Evolutionary conservation across 148 eudicot species (phyloP), one percentile per base, ranked within the genome.

Genomic region (Vaccinium myrtillus): DNA sequence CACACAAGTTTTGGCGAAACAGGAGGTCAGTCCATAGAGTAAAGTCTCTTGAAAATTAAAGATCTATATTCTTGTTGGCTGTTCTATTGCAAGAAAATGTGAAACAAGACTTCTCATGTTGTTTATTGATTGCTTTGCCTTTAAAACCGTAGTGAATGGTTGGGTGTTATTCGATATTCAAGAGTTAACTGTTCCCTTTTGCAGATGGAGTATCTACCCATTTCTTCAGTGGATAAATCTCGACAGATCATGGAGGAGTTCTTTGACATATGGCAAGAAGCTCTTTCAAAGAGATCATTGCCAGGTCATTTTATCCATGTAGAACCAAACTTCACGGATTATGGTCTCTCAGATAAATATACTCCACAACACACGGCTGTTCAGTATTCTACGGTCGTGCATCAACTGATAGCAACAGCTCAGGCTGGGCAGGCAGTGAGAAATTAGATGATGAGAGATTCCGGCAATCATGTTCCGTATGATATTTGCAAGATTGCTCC

Each of bases 201-300:
- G 88, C 97, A 96, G 99, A 93, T 97, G 85, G 99, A 95, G 85
- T 97, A 93, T 85, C 91, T 92, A 83, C 98, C 98, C 3, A 87
- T 95, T 63, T 93, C 98, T n/a, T 95, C 99, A 27, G 75, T 94
- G 87, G 97, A 93, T 2, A 94, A 89, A 84, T 91, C 94, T 6
- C 93, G 90, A 85, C 91, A 89, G 87, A 85, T 97, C 58, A 91
- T 97, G 89, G 95, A 87, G 18, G 98, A 93, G 85, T 97, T 97
- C 83, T 78, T 90, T 5, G 94, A 92, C 78, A 87, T 93, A 21
- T 94, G 93, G 95, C 94, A 92, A 82, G 98, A 93, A 51, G 85
- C 92, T 76, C 65, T 97, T 75, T 90, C 94, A 15, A 95, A 93
- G 86, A 93, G 91, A 89, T 91, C 94, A 32, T 87, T 95, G 81